These are phyloP conservation scores for Scheffersomyces insectosa DNA, from an alignment of 1,139 yeast genomes.

Conservation along the genomic window DNA sequence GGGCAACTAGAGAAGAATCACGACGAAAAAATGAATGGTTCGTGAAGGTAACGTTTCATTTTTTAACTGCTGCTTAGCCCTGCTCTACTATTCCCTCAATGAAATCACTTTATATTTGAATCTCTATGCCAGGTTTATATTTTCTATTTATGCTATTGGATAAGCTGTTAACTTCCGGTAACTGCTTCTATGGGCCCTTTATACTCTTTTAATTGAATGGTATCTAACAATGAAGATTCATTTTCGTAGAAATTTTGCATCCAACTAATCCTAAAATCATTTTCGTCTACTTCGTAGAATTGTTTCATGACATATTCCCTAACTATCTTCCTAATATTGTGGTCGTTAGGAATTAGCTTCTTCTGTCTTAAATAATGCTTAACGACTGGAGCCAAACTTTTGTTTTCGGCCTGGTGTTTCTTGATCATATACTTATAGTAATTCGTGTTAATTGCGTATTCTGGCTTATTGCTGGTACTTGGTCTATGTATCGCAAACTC, in stretches of 20 bases:
- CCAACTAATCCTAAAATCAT: constrained; percentile 22
- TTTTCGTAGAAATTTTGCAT: constrained; percentile 26
- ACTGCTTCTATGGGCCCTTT: no score
- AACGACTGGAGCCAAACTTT: constrained; percentile 14
- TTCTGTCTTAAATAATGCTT: constrained; percentile 25
- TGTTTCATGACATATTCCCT: constrained; percentile 35
- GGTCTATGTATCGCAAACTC: constrained; percentile 15
- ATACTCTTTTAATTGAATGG: no score
- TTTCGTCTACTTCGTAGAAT: constrained; percentile 22
- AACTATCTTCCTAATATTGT: constrained; percentile 29
- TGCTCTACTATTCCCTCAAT: no score
- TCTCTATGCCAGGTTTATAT: no score
- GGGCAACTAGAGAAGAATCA: no score
- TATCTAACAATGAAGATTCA: constrained; percentile 1
- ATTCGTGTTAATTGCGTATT: constrained; percentile 22
- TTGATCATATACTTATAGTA: constrained; percentile 31
- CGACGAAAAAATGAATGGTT: no score
- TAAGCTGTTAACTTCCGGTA: no score
- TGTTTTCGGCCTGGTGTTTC: constrained; percentile 18
- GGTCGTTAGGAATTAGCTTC: constrained; percentile 31
- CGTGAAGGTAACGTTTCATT: no score
- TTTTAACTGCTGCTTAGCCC: no score
- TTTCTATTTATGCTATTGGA: no score
- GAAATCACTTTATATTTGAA: no score
- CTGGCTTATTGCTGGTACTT: background rate